Evolutionary conservation across 164 flowering plant genomes (phyloP), one percentile per base, ranked within the genome.

Genomic region (Brasenia schreberi): DNA sequence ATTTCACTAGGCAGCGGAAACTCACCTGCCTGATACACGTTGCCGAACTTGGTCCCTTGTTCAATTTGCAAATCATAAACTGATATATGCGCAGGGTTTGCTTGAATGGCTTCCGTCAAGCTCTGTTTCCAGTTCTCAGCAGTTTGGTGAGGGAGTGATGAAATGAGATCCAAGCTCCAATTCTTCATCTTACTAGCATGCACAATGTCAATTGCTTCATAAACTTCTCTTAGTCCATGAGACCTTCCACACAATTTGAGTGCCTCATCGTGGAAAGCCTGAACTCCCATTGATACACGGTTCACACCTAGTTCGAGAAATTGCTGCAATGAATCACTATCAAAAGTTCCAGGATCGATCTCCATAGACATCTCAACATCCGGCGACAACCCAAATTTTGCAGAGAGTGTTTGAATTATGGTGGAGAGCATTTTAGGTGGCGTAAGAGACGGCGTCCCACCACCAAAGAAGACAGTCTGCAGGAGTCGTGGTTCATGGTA

Each of bases 101-200:
- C 85, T 65, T 79, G 75, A 18, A 89, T 71, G 0, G 92, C 71
- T 42, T 73, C 74, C 58, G 68, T 67, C 84, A 91, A 78, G 62
- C 92, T 87, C 81, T 89, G 82, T 65, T 83, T 84, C 99, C 99
- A 94, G 95, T 89, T 86, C 69, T 82, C 80, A 14, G 71, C 65
- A 0, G 92, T 91, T 76, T 91, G 96, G 45, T 89, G 83, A 68
- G 97, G 97, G 6, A 94, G 85, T 39, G 98, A 93, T 44, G 96
- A 89, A 39, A 94, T 90, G 63, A 94, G 85, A 74, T 94, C 98
- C 86, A 91, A 60, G 70, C 97, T 91, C 97, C 99, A 94, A 81
- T 91, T 89, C 77, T 73, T 79, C 74, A 87, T 77, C 69, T 87
- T 86, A 73, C 88, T 85, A 4, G 83, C 73, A 64, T 68, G 44